Percentiles rank a stretch among this genome's conserved stretches.
These are phyloP conservation scores for Mortierella sp. DNA, from an alignment of 371 early-diverging fungal species.

Conservation along the genomic window DNA sequence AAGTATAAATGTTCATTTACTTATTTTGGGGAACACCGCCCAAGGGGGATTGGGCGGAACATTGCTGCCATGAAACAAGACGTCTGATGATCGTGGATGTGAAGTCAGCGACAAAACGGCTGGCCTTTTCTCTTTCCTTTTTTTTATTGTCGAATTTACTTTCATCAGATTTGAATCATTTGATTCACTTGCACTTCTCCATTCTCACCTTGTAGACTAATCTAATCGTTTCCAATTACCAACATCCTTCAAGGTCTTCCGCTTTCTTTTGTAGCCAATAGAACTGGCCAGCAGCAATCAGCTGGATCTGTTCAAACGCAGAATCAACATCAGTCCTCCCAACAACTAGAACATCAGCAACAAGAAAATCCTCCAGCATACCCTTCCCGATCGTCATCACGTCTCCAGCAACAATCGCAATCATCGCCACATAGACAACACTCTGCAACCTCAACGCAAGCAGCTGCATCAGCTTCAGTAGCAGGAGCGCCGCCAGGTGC, in stretches of 20 bases:
- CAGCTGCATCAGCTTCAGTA: neutral
- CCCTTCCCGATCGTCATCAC: slow-evolving; percentile 22
- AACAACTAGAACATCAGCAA: slow-evolving; percentile 5
- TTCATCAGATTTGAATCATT: neutral
- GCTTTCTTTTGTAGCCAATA: neutral
- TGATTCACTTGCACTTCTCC: neutral
- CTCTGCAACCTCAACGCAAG: neutral
- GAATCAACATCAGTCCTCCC: neutral
- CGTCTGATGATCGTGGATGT: too few relatives aligned
- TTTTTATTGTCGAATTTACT: too few relatives aligned
- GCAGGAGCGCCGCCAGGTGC: slow-evolving; percentile 18
- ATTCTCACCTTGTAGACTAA: neutral
- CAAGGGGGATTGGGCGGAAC: too few relatives aligned
- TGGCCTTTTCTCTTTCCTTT: neutral
- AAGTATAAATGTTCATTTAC: too few relatives aligned
- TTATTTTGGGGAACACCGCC: too few relatives aligned
- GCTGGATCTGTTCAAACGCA: neutral
- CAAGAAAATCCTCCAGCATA: slow-evolving; percentile 18
- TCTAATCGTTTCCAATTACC: too few relatives aligned
- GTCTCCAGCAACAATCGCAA: slow-evolving; percentile 1
- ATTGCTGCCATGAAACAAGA: too few relatives aligned
- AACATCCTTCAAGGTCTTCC: neutral
- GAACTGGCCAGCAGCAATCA: neutral
- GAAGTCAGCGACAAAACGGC: too few relatives aligned
- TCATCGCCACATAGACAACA: neutral